Evolutionary conservation across 202 grass and related monocot species (phyloP), one percentile per base, ranked within the genome.

Genomic region (Brachypodium distachyon): DNA sequence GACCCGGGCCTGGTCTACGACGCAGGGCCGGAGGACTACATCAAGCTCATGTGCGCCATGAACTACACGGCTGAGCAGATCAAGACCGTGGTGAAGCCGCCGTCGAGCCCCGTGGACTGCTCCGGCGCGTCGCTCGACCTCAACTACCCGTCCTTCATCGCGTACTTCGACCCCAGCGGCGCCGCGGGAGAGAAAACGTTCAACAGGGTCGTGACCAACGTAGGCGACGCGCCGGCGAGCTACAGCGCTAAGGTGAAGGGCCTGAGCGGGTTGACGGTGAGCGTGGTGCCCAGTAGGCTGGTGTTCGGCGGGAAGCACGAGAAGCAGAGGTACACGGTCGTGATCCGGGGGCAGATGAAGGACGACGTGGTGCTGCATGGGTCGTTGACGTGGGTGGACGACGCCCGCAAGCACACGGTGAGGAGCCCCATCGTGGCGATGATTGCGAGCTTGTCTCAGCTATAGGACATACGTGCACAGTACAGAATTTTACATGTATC

Each of bases 91-190:
- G 78, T 73, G 11, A 73, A 54, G 60, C 80, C 84, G 5, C 4
- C 47, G 32, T 33, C 79, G n/a, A n/a, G n/a, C 7, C 10, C 53
- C 17, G 73, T 93, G 5, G 84, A 88, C 81, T 97, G 94, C 57
- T 19, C 70, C 32, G 58, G 74, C 19, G 89, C 89, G 1, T 84
- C 89, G 0, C 50, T 80, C 1, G 94, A 97, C 75, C 91, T 97
- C 62, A 97, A 97, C 75, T 97, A 94, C 41, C 89, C 91, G 0
- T 97, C 94, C 0, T 94, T 97, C 74, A 97, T 97, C 52, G 76
- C 84, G 4, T 94, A 84, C 33, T 92, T 84, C 69, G 13, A 46
- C 37, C 51, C 56, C 1, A 14, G 17, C 6, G 86, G 88, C n/a
- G 49, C 28, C 18, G 65, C 70, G 0, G 37, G 21, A 0, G 72